These are phyloP conservation scores for Fusarium buharicum DNA, from an alignment of 2,329 filamentous ascomycete species.

Conservation along the genomic window DNA sequence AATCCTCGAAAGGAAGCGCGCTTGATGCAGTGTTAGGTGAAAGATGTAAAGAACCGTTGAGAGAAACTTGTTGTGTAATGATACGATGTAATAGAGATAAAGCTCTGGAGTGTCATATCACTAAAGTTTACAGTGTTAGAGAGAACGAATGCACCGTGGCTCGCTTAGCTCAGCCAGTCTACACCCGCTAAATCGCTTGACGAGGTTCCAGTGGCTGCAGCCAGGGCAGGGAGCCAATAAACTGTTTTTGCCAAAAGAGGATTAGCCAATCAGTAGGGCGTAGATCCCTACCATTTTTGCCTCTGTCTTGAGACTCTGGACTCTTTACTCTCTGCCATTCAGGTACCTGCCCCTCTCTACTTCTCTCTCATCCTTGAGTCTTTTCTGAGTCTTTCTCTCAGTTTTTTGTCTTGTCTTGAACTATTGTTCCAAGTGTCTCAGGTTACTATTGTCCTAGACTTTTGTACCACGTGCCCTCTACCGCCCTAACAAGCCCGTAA, in stretches of 20 bases:
- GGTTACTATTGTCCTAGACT: too few species aligned
- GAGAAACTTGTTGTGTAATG: conserved; percentile 30
- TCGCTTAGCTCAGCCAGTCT: conserved; percentile 41
- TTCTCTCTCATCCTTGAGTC: neutral
- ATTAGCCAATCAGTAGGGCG: conserved; percentile 2
- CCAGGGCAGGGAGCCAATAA: conserved; percentile 20
- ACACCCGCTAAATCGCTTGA: conserved; percentile 29
- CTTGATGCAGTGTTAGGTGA: conserved; percentile 25
- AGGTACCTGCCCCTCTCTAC: conserved; percentile 33
- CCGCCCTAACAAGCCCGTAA: neutral
- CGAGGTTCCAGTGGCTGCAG: conserved; percentile 37
- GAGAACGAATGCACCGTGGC: conserved; percentile 22
- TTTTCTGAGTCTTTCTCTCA: neutral
- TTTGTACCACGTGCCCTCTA: neutral
- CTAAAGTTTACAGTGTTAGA: neutral
- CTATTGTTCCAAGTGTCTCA: too few species aligned
- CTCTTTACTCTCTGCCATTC: too few species aligned
- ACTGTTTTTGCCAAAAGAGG: conserved; percentile 1
- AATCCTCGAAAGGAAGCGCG: conserved; percentile 19
- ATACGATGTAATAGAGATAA: neutral
- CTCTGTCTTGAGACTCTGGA: conserved; percentile 28
- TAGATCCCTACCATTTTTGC: conserved; percentile 30
- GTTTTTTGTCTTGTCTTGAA: neutral
- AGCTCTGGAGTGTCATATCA: too few species aligned
- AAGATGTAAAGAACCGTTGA: conserved; percentile 16